Base-by-base conservation (phyloP, 2,329 filamentous ascomycete species). In the Myriosclerotinia scirpicola region DNA sequence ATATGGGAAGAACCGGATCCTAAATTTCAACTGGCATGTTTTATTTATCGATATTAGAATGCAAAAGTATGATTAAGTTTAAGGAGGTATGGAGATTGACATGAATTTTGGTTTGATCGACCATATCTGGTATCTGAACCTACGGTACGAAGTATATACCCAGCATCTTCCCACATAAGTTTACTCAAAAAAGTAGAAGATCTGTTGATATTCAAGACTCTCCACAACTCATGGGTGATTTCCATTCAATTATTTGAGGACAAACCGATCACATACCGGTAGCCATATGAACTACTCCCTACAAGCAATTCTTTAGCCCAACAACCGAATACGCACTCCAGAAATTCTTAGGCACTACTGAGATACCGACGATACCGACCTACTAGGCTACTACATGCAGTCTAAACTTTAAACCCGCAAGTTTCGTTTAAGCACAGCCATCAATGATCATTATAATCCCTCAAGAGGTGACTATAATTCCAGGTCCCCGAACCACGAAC, bases 151-250 rank as follows among this genome's bases (percentile, higher is more conserved):
- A n/a, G n/a, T 17, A 48, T 36, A 22, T 17, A 38, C n/a, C 58
- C 58, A 50, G 17, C n/a, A 50, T n/a, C 44, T 50, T 56, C 14
- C 58, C 44, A 30, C n/a, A 46, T 12, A 15, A 15, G 15, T 20
- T 46, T 20, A 60, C 58, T 60, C 20, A 5, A 60, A 50, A 4
- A 15, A 60, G 56, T 48, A 60, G 56, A 17, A 48, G 56, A 60
- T 48, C 44, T 22, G 56, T 59, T 22, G 40, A 59, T 36, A 38
- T 48, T 48, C 56, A 60, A 48, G 12, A 22, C 44, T 60, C 44
- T 17, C 58, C 58, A 48, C 58, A 60, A 26, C 44, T 38, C 44
- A 50, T 14, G 58, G 58, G n/a, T 38, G 44, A 38, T 48, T 48
- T n/a, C 34, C 56, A 48, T 60, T 60, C 44, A 30, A 60, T 60